Evolutionary conservation across 139 green algal genomes (phyloP), one percentile per base, ranked within the genome.

Genomic region (Haematococcus lacustris): DNA sequence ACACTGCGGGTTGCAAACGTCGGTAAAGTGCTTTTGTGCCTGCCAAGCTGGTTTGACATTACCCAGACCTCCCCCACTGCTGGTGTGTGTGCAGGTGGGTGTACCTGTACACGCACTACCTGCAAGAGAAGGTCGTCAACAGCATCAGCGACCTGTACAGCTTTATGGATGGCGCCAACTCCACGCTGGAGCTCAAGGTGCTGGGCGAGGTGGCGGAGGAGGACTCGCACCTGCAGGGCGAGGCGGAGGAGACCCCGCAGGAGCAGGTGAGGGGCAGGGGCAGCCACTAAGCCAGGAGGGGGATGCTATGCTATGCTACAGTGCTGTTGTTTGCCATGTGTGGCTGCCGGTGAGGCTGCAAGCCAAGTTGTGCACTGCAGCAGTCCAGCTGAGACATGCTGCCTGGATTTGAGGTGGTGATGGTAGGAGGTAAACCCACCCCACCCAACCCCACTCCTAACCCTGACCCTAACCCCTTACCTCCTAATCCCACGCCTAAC

Each of bases 31-130:
- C 9, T 53, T 53, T 28, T 53, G 43, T 53, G 43, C 9, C 17
- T 17, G 9, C 17, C 9, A 53, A 53, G 9, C 17, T 9, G 43
- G 17, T 9, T 53, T 53, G 43, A 17, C 9, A 9, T n/a, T 28
- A n/a, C 5, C 83, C 87, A 71, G 74, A 78, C 39, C 73, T 87
- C n/a, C 34, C 61, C 74, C 23, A 82, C 78, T 0, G n/a, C n/a
- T n/a, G n/a, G n/a, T 84, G 78, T 74, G 76, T 73, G 0, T 79
- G 70, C 64, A 90, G 89, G 73, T 96, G 91, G 92, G 84, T 89
- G 26, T 93, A 93, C 82, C 80, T 94, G 1, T 97, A 87, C 80
- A 93, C 90, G 2, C 81, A 92, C 53, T 90, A 92, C 83, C 77
- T 97, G 51, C 86, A 93, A 70, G 83, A 86, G 71, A 86, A 86